These are phyloP conservation scores for Cenococcum geophilum DNA, from an alignment of 495 filamentous ascomycete genomes.

Conservation along the genomic window DNA sequence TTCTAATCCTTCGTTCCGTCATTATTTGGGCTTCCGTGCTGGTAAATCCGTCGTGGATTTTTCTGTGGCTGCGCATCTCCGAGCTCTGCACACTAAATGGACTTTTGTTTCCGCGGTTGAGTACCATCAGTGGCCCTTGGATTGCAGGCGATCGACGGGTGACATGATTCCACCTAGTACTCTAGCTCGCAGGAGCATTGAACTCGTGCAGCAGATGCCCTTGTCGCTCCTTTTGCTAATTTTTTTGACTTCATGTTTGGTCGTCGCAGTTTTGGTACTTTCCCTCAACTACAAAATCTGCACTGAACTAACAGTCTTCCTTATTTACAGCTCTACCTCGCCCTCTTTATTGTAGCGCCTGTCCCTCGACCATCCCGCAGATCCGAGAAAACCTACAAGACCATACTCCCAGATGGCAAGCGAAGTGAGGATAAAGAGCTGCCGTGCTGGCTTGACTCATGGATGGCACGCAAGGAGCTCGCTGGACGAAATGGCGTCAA, in stretches of 20 bases:
- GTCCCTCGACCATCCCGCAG: constrained; percentile 63
- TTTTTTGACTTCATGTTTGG: constrained; percentile 1
- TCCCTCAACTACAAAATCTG: neutral
- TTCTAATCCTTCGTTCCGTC: too few relatives aligned
- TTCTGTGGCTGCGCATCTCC: neutral
- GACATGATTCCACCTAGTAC: constrained; percentile 3
- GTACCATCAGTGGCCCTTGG: neutral
- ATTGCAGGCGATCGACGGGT: constrained; percentile 4
- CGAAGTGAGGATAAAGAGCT: constrained; percentile 55
- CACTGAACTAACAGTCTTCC: neutral
- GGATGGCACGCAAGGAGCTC: constrained; percentile 49
- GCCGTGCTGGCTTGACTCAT: constrained; percentile 77
- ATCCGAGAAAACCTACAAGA: constrained; percentile 85
- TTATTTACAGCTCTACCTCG: constrained; percentile 55
- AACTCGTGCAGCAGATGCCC: neutral
- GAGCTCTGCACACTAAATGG: constrained; percentile 1
- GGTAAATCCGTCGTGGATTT: neutral
- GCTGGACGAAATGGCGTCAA: constrained; percentile 35
- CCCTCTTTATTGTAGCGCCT: constrained; percentile 69
- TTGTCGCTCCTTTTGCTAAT: constrained; percentile 2
- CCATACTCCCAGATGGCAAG: constrained; percentile 59
- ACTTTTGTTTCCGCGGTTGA: neutral
- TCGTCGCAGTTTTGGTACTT: constrained; percentile 9
- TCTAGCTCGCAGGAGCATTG: constrained; percentile 1
- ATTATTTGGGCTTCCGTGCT: neutral